A percentile compares a stretch with the other conserved stretches of the same genome.
Conservation (phyloP, 2,329 filamentous ascomycete genomes). For the Apiospora saccharicola region DNA sequence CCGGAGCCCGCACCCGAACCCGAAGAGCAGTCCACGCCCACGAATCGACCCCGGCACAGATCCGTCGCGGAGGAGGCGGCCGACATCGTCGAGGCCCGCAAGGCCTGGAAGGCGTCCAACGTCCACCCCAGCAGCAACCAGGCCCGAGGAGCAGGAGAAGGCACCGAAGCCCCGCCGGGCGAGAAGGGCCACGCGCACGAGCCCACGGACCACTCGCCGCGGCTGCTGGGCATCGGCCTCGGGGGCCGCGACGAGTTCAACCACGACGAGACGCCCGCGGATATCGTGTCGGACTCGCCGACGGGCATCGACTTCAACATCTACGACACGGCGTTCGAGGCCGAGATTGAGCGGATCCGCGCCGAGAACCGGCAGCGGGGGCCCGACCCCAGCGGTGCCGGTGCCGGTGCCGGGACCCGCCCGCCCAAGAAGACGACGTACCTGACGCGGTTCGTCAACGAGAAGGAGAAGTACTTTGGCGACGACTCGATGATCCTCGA, state of each 20-base stretch:
- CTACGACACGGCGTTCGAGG: conserved; percentile 86
- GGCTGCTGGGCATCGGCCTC: conserved; percentile 80
- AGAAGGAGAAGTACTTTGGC: conserved; percentile 49
- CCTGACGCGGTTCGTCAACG: conserved; percentile 56
- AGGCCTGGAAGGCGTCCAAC: conserved; percentile 47
- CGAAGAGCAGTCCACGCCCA: conserved; percentile 19
- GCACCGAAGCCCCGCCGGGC: conserved; percentile 37
- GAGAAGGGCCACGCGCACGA: conserved; percentile 71
- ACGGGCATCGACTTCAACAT: conserved; percentile 85
- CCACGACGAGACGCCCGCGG: conserved; percentile 33
- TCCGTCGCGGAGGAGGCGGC: conserved; percentile 57
- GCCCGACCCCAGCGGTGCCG: background rate
- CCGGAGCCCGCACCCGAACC: background rate
- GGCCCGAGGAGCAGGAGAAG: conserved; percentile 38
- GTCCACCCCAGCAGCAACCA: conserved; percentile 35
- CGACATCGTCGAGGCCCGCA: conserved; percentile 55
- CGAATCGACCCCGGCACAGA: conserved; percentile 34
- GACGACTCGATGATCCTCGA: conserved; percentile 48
- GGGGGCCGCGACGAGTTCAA: conserved; percentile 59
- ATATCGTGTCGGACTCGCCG: conserved; percentile 82
- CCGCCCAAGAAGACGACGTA: conserved; percentile 51
- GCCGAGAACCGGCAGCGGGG: conserved; percentile 42
- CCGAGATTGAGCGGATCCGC: conserved; percentile 70
- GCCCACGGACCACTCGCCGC: conserved; percentile 65
- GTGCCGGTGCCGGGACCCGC: background rate